A percentile compares a stretch with the other conserved stretches of the same genome.
Evolutionary conservation across 768 basidiomycete genomes (phyloP).

Genomic region (Termitomyces heimii): DNA sequence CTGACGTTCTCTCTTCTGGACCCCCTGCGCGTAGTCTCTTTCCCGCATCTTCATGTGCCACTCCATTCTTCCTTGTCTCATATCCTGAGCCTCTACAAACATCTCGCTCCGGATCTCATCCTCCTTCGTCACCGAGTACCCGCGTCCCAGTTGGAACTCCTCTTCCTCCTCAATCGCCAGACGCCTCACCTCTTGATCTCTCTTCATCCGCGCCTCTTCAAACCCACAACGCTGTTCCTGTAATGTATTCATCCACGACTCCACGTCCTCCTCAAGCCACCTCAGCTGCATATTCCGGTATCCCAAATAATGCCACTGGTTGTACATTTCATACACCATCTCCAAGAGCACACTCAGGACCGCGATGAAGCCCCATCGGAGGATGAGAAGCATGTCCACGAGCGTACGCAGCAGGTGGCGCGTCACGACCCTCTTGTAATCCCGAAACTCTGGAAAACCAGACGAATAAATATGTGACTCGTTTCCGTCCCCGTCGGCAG

Average conservation of each 20-base stretch:
- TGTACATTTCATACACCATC: background rate
- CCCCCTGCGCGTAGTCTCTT: background rate
- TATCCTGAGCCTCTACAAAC: background rate
- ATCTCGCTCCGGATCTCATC: background rate
- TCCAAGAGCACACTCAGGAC: background rate
- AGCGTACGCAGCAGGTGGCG: background rate
- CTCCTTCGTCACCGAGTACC: background rate
- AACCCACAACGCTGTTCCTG: background rate
- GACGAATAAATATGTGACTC: no score
- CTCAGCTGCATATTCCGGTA: background rate
- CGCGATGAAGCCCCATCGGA: background rate
- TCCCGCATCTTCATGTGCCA: background rate
- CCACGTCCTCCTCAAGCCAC: background rate
- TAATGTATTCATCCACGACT: background rate
- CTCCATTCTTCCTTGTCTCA: background rate
- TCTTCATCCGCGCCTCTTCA: background rate
- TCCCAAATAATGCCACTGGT: background rate
- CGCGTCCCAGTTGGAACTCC: background rate
- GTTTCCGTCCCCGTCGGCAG: no score
- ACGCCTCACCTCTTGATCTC: background rate
- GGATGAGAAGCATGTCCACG: background rate
- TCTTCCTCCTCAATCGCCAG: background rate
- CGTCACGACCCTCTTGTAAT: background rate
- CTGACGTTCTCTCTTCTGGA: background rate
- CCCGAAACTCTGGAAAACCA: background rate